Evolutionary conservation across 306 rosid species (phyloP), one percentile per base, ranked within the genome.

Genomic region (Arachis stenosperma): DNA sequence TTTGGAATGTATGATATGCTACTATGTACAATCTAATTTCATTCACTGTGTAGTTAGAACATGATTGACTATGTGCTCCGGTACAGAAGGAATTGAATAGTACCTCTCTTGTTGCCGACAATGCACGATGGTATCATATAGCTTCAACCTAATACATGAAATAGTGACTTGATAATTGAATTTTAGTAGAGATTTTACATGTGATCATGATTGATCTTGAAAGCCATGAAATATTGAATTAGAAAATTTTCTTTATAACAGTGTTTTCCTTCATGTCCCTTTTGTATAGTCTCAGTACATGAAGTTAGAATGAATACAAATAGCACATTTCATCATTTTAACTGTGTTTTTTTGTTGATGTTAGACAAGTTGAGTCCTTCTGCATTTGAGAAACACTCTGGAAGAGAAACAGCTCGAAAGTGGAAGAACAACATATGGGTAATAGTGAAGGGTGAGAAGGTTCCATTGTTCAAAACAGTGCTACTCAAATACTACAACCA

Each of bases 341-440:
- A 7, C 63, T 63, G 33, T 75, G 69, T 70, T 81, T 48, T 46
- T 57, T 74, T 70, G 75, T 60, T 65, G 27, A 22, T 33, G 37
- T 33, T 33, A 93, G 98, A 81, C 66, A 93, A 89, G 82, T 51
- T 93, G 92, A 83, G 87, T 74, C 98, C 98, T 39, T 85, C 98
- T 66, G 90, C 97, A 75, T 93, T 93, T 88, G 98, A 93, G 83
- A 93, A 93, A 74, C 98, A 93, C 83, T 93, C 98, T 58, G 98
- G 98, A 80, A 86, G 97, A 81, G 98, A 93, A 80, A 86, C 97
- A 2, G 93, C 97, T 29, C 85, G 97, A 85, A 93, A 93, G 88
- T 93, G 98, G 98, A 93, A 93, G 87, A 93, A 93, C 62, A 93
- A 93, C 78, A 74, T 90, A 8, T 93, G 98, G 98, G 94, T 93